Evolutionary conservation across 345 rosid species (phyloP), one percentile per base, ranked within the genome.

Genomic region (Balakata baccata): DNA sequence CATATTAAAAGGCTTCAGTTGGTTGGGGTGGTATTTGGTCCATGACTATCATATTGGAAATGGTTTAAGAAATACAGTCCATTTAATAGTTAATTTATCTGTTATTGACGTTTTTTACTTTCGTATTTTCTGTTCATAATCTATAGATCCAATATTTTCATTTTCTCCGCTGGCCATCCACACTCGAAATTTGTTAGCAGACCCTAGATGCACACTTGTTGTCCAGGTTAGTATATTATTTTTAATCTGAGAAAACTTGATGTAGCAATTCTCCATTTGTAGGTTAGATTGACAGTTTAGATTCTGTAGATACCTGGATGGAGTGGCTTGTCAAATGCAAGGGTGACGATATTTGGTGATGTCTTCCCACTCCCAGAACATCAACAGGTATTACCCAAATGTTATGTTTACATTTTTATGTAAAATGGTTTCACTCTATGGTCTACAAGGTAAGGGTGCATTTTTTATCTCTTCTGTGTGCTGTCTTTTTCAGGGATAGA

Each of bases 291-390:
- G 80, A 83, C 68, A 4, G 71, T 78, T 43, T 64, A 63, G 66
- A 38, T 67, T 79, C 71, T 5, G 50, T 60, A 95, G 99, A 89
- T 95, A 79, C 99, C 98, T 29, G 97, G 98, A 73, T 92, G 98
- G 99, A 95, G 92, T 80, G 85, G 97, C 87, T 91, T 95, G 83
- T 95, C 98, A 43, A 95, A 93, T 84, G 99, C 99, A 66, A 88
- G 99, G 75, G 99, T 89, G 66, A 91, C 99, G 47, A 86, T 95
- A 16, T 95, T 95, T 78, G 99, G 99, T 0, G 98, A 95, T 80
- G 89, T 92, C 39, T 83, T 86, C 83, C 99, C 98, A 16, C 93
- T 95, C 78, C 91, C 92, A 46, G 94, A 90, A 78, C 68, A 88
- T 61, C 87, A 92, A 72, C 98, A 95, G 94, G 99, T 92, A 3